Percentiles rank a stretch among this genome's conserved stretches.
Evolutionary conservation across 306 rosid genomes (phyloP).

Genomic region (Pterocarpus macrocarpus): DNA sequence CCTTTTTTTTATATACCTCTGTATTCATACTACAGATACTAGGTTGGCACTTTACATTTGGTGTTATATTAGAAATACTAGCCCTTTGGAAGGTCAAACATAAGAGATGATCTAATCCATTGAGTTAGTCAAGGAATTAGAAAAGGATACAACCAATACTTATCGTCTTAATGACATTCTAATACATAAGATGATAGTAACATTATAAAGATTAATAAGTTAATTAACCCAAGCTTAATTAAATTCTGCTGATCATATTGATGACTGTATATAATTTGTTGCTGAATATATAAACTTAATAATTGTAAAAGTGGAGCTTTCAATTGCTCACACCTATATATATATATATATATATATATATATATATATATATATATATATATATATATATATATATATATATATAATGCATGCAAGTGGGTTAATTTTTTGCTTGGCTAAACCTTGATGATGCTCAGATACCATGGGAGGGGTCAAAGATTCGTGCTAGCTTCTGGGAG

Average conservation of each 20-base stretch:
- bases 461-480: conserved; percentile 79
- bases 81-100: not conserved
- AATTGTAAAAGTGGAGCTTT: not conserved
- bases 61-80: no score
- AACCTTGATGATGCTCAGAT: conserved; percentile 50
- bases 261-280: not conserved
- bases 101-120: no score
- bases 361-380: no score
- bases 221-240: not conserved
- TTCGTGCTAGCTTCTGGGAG: conserved; percentile 81
- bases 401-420: not conserved
- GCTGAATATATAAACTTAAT: not conserved
- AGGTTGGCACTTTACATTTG: no score
- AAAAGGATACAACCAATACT: not conserved
- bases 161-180: not conserved
- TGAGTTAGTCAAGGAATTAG: no score
- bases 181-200: not conserved
- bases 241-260: not conserved
- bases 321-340: not conserved
- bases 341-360: no score
- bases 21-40: no score
- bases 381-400: no score
- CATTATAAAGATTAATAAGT: not conserved
- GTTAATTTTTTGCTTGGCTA: not conserved
- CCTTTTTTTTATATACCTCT: no score